Conservation (phyloP, 805 yeast genomes). For the Phaffomyces opuntiae region DNA sequence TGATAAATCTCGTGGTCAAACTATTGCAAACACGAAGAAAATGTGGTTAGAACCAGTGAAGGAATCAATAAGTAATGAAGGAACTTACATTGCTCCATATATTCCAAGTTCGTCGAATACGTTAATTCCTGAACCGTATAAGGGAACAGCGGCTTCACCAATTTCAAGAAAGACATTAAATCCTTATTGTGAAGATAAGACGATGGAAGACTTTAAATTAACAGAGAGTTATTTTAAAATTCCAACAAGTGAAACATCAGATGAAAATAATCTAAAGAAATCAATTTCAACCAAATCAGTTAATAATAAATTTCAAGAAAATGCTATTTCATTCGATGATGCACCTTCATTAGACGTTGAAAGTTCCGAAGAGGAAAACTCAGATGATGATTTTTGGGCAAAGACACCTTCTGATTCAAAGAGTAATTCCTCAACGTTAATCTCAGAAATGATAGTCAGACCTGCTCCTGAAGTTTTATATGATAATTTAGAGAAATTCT, state of each 20-base stretch:
- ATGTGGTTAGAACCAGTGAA: conserved; percentile 17
- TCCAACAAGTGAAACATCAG: neutral
- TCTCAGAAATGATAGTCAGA: conserved; percentile 60
- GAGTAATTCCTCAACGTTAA: conserved; percentile 22
- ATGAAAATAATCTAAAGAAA: neutral
- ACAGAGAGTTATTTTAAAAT: neutral
- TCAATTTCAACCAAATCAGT: neutral
- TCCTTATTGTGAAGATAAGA: neutral
- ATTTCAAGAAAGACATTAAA: conserved; percentile 17
- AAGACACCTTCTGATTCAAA: conserved; percentile 29
- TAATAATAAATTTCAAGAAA: conserved; percentile 54
- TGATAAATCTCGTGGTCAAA: neutral
- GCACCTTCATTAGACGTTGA: conserved; percentile 48
- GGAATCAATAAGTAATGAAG: conserved; percentile 19
- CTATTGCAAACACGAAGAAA: neutral
- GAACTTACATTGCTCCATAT: conserved; percentile 28
- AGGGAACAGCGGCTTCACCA: conserved; percentile 21
- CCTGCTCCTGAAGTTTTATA: conserved; percentile 95
- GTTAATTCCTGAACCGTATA: conserved; percentile 35
- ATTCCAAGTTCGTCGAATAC: conserved; percentile 38
- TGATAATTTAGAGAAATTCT: conserved; percentile 83
- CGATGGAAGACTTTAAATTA: neutral
- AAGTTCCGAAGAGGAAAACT: conserved; percentile 31
- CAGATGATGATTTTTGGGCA: conserved; percentile 57
- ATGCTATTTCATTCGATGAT: conserved; percentile 64